phyloP scores from a whole-genome alignment of 2,329 filamentous ascomycete genomes.

The Calonectria montana region DNA sequence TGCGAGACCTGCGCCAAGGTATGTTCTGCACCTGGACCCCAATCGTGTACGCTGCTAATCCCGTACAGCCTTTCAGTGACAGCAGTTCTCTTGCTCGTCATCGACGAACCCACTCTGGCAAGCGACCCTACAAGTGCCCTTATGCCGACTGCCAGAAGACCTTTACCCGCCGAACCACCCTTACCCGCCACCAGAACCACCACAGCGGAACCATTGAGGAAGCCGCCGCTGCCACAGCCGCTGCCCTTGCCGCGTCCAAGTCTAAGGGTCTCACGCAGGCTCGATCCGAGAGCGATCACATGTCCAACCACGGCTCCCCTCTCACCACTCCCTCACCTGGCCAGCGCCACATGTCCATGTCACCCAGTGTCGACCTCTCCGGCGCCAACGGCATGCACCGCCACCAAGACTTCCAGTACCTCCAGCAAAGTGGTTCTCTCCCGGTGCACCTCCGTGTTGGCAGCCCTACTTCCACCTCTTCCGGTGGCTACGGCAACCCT shows the following conservation, averaged over 20 bases:
- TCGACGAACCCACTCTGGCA: conserved; percentile 93
- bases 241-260: conserved; percentile 75
- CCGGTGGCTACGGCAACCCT: conserved; percentile 61
- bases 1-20: conserved; percentile 98
- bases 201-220: conserved; percentile 97
- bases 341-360: conserved; percentile 83
- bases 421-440: conserved; percentile 78
- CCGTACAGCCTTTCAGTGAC: conserved; percentile 87
- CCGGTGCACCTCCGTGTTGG: conserved; percentile 84
- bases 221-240: conserved; percentile 87
- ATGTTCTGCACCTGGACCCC: conserved; percentile 43
- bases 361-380: conserved; percentile 80
- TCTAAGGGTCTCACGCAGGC: conserved; percentile 56
- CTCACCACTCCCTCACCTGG: conserved; percentile 85
- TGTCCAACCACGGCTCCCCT: conserved; percentile 78
- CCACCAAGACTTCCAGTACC: conserved; percentile 77
- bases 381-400: conserved; percentile 76
- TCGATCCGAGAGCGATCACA: conserved; percentile 77
- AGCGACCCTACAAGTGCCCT: conserved; percentile 96
- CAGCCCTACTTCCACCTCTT: conserved; percentile 76
- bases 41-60: conserved; percentile 21
- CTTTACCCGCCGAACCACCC: conserved; percentile 93
- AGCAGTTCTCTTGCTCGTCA: conserved; percentile 94
- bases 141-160: conserved; percentile 99
- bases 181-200: conserved; percentile 95